Conservation (phyloP, 805 yeast genomes). For the Teunomyces panamensis region DNA sequence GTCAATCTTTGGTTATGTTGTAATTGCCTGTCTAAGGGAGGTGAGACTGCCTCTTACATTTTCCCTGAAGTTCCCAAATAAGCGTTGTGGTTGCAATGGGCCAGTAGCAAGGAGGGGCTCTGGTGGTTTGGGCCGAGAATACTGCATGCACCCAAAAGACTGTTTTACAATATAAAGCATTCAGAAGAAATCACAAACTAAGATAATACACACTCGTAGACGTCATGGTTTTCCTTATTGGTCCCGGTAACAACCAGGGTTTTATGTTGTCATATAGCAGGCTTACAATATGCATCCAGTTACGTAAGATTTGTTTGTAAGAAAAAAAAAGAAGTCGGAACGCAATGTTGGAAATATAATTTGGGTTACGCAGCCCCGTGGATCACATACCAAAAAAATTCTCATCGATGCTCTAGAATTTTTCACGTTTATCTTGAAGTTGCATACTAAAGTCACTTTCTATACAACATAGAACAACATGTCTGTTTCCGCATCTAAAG, state of each 20-base stretch:
- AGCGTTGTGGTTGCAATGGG: too few species aligned
- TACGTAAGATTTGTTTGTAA: neutral
- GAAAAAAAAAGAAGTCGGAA: neutral
- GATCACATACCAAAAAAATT: neutral
- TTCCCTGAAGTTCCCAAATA: too few species aligned
- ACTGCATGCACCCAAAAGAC: too few species aligned
- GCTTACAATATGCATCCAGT: neutral
- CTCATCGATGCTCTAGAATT: slow-evolving; percentile 5
- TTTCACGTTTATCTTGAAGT: slow-evolving; percentile 1
- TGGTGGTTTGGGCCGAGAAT: too few species aligned
- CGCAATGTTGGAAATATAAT: neutral
- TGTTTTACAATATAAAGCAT: too few species aligned
- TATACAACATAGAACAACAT: slow-evolving; percentile 11
- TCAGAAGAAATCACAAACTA: too few species aligned
- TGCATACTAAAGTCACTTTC: neutral
- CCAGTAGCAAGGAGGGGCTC: too few species aligned
- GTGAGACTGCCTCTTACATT: too few species aligned
- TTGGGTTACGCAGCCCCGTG: slow-evolving; percentile 2
- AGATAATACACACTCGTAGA: too few species aligned
- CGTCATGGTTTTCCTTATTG: neutral
- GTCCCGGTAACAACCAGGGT: neutral
- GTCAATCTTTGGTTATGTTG: too few species aligned
- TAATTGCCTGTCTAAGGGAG: too few species aligned
- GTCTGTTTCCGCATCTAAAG: slow-evolving; percentile 87
- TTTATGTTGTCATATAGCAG: neutral